Evolutionary conservation across 495 filamentous ascomycete species (phyloP), one percentile per base, ranked within the genome.

Genomic region (Podospora sp.): DNA sequence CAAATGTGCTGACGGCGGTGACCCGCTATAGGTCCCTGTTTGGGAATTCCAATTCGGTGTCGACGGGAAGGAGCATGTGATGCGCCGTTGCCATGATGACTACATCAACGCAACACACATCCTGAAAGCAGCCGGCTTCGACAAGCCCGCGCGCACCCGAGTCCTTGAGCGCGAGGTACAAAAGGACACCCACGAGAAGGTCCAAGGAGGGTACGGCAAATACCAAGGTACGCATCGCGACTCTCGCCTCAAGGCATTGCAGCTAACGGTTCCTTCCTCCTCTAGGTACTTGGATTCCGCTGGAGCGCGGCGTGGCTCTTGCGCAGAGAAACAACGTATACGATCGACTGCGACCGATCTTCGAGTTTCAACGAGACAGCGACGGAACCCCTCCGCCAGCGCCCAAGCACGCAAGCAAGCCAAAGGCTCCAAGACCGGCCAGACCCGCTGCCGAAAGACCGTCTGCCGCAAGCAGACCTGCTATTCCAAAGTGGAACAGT

Each of bases 201-300:
- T 99, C 2, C 95, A 99, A 73, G 95, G 95, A 68, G 95, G 95
- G 24, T 99, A 98, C 78, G 95, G 95, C 62, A 99, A 98, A 86
- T 99, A 97, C 71, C 95, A 99, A 82, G 93, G 93, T 92, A 70
- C 60, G 76, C 50, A 25, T 25, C 29, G 27, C n/a, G n/a, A 5
- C 20, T 20, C 24, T 2, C 22, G 27, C 8, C 40, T 46, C 40
- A 46, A 4, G 18, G 24, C 1, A 21, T 8, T 3, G 18, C 50
- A 27, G 46, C 50, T 69, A 22, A 69, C 50, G 55, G 22, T 72
- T 75, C 65, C 79, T 62, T 46, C 16, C 59, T 67, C 14, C 20
- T 12, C 11, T 60, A 95, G 94, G 94, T 66, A 99, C 95, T 51
- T 99, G 96, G 96, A 92, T 99, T 25, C 94, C 95, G 7, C 85